Base-by-base conservation (phyloP, 441 rosid genomes). In the Omphalea diandra region DNA sequence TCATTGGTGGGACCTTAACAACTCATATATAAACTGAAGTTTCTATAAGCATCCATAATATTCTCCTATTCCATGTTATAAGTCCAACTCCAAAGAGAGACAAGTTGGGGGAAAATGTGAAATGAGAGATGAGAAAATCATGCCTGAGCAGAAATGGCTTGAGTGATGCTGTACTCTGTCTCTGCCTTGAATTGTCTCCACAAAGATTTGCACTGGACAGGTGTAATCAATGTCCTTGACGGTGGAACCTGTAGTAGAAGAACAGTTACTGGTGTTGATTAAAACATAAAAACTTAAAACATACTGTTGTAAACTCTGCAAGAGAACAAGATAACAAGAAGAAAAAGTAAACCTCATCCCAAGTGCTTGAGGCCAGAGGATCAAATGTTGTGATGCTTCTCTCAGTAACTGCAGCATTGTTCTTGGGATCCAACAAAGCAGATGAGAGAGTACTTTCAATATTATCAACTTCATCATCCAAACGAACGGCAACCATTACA, bases 321-420 rank as follows among this genome's bases (percentile, higher is more conserved):
- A n/a, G n/a, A n/a, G n/a, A n/a, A n/a, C n/a, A n/a, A n/a, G n/a
- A n/a, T n/a, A n/a, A n/a, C n/a, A n/a, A n/a, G n/a, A n/a, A n/a
- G n/a, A n/a, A n/a, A n/a, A n/a, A n/a, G n/a, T n/a, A n/a, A n/a
- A 91, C 97, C 93, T 86, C 86, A 73, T 87, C 79, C 98, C 97
- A 91, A 9, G 86, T 73, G 83, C 93, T 87, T 49, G 90, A 89
- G 47, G 86, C 82, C 76, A 89, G 94, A 67, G 90, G 85, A 70
- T 91, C 97, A 76, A 18, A 32, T 81, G 86, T 54, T 71, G 60
- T 85, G 18, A 86, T 5, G 60, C 84, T 75, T 79, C 83, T 84
- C 65, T 76, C 83, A 65, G 83, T 71, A 57, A 70, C 71, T 63
- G 83, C 70, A 47, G 74, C 76, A 69, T n/a, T n/a, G 78, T 70